Evolutionary conservation across 176 grass and related monocot genomes (phyloP).

Genomic region (Musa beccarii): DNA sequence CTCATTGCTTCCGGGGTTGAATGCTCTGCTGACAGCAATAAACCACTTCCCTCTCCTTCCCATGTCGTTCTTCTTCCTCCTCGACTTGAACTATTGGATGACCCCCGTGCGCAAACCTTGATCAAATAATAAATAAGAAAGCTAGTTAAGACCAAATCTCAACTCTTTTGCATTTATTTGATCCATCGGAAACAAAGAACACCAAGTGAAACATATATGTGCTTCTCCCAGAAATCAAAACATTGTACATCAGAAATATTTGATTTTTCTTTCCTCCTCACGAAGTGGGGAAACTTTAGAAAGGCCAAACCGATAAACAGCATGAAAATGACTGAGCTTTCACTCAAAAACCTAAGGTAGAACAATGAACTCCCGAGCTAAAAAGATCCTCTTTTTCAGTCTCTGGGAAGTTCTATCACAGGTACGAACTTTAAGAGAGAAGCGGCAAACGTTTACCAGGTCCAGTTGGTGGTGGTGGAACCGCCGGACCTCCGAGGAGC

Average conservation of each 20-base stretch:
- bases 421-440: not conserved
- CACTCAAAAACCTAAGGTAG: not conserved
- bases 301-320: not conserved
- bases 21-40: not conserved
- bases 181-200: not conserved
- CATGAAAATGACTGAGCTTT: not conserved
- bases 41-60: slow-evolving; percentile 9
- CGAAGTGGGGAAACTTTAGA: not conserved
- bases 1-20: slow-evolving; percentile 2
- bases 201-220: not conserved
- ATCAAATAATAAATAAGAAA: not conserved
- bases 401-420: not conserved
- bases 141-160: not conserved
- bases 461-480: not conserved
- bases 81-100: not conserved
- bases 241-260: not conserved
- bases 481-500: not conserved
- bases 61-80: slow-evolving; percentile 5
- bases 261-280: not conserved
- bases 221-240: not conserved
- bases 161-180: not conserved
- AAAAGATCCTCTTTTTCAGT: not conserved
- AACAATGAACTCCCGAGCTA: not conserved
- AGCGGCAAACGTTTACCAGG: not conserved
- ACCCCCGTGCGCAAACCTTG: not conserved